Base-by-base conservation (phyloP, 2,329 filamentous ascomycete genomes). In the Diaporthe velutina region DNA sequence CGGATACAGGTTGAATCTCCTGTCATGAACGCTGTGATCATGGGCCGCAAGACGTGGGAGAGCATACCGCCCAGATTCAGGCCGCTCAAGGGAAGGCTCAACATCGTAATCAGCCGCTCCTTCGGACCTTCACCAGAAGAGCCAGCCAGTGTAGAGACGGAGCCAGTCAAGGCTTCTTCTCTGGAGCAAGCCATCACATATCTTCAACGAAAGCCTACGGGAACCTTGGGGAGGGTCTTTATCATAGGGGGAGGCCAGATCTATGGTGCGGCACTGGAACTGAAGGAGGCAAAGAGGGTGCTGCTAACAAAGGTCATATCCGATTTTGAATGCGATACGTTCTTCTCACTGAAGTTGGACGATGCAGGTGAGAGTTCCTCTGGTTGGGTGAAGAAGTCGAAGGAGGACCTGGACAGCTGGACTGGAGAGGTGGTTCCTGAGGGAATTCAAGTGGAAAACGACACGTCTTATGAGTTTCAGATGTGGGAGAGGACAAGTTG, bases 11-110 rank as follows among this genome's bases (percentile, higher is more conserved):
- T 80, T 5, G 79, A 83, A 2, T 74, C 83, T 10, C 77, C 81
- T 0, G 78, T 85, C 55, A 74, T 85, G 78, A 96, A 96, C 83
- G 94, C 94, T 25, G 94, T 98, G 70, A 93, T 99, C 79, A 99
- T 99, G 97, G 97, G 97, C 75, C 94, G 97, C 81, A 98, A 97
- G 84, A 99, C 97, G 0, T 99, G 96, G 93, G 95, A 98, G 70
- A 95, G 92, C 77, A 96, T 99, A 75, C 96, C 97, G 2, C 81
- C 87, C 9, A 89, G 88, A 70, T 95, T 97, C 82, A 90, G 95
- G 3, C 97, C 97, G 25, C 88, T 99, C 45, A 92, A 91, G 76
- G 93, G 92, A 76, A 88, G 97, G 13, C 86, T 95, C 68, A 98
- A 98, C 83, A 90, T 98, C 54, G 90, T 98, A 77, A 87, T 99